phyloP scores from a whole-genome alignment of 225 moss, liverwort and hornwort species.

The Anthoceros angustus region DNA sequence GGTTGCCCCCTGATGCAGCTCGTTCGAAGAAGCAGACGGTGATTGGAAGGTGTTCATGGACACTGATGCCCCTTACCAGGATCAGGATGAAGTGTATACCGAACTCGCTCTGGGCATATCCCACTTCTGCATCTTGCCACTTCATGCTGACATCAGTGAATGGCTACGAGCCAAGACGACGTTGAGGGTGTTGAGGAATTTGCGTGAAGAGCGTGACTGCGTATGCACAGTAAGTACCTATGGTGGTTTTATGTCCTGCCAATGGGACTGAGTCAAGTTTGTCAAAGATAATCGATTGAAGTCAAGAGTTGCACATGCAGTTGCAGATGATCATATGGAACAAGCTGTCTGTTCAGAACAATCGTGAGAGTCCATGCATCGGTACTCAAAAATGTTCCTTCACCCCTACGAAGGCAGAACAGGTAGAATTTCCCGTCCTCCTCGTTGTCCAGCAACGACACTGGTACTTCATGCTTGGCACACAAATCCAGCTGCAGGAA shows the following conservation, averaged over 20 bases:
- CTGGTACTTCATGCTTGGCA: no score
- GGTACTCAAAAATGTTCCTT: background rate
- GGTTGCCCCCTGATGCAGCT: background rate
- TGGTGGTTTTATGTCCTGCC: no score
- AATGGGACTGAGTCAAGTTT: background rate
- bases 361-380: background rate
- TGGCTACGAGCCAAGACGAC: background rate
- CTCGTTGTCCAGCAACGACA: background rate
- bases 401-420: background rate
- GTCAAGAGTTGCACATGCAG: background rate
- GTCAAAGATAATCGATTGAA: background rate
- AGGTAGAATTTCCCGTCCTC: background rate
- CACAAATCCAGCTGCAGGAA: no score
- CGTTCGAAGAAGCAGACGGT: background rate
- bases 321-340: background rate
- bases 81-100: background rate
- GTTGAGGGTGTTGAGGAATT: background rate
- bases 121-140: background rate
- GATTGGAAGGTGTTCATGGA: conserved; percentile 3
- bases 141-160: background rate
- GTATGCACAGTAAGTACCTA: background rate
- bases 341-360: background rate
- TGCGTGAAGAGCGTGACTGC: background rate
- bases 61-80: background rate
- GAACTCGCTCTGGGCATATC: background rate